These are phyloP conservation scores for Apiospora kogelbergensis DNA, from an alignment of 2,329 filamentous ascomycete genomes.

Conservation along the genomic window DNA sequence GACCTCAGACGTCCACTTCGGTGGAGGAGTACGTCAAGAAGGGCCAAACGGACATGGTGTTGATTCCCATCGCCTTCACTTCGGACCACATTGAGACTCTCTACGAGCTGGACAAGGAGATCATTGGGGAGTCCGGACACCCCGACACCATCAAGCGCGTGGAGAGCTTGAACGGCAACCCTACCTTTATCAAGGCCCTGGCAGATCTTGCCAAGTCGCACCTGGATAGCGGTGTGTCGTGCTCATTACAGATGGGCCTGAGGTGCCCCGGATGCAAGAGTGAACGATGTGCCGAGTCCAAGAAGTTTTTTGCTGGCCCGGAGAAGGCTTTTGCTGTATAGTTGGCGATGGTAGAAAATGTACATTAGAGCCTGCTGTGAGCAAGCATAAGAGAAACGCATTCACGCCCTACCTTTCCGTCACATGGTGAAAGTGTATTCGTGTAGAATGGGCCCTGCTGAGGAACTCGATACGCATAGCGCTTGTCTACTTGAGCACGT, in stretches of 20 bases:
- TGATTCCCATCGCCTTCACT: constrained; percentile 96
- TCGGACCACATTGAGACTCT: constrained; percentile 99
- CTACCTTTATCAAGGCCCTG: constrained; percentile 85
- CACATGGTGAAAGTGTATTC: no score
- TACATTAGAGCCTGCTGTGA: background rate
- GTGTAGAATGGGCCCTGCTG: background rate
- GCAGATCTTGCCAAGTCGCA: constrained; percentile 85
- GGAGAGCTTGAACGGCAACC: constrained; percentile 88
- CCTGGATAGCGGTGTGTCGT: constrained; percentile 64
- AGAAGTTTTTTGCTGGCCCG: constrained; percentile 59
- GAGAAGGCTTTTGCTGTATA: constrained; percentile 27
- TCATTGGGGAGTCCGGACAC: constrained; percentile 83
- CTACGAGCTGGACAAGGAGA: constrained; percentile 90
- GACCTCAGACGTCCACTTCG: constrained; percentile 86
- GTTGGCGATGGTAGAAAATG: background rate
- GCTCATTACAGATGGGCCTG: constrained; percentile 83
- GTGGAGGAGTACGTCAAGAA: constrained; percentile 88
- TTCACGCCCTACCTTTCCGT: background rate
- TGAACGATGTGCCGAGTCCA: constrained; percentile 79
- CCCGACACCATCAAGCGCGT: constrained; percentile 81
- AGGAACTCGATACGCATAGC: no score
- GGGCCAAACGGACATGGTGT: constrained; percentile 84
- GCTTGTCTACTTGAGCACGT: background rate
- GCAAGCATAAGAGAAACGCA: background rate
- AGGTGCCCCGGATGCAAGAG: constrained; percentile 93